Conservation (phyloP, 2,329 filamentous ascomycete species). For the Phyllosticta citribraziliensis region DNA sequence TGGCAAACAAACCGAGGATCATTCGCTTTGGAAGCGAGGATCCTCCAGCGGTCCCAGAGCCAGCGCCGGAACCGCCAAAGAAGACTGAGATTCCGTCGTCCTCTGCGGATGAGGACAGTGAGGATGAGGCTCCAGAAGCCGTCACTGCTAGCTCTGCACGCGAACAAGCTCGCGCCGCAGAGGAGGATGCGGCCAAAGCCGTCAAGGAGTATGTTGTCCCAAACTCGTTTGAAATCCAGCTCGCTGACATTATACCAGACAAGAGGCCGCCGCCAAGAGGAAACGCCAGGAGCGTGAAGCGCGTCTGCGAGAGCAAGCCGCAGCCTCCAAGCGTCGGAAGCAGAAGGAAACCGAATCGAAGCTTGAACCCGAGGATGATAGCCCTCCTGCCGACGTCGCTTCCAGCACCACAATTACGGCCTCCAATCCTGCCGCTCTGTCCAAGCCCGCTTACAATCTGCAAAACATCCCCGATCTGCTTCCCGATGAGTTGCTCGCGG, state of each 20-base stretch:
- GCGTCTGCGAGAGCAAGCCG: slow-evolving; percentile 17
- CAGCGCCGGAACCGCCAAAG: background rate
- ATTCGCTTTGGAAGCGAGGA: slow-evolving; percentile 29
- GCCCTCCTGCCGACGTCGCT: slow-evolving; percentile 5
- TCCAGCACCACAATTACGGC: slow-evolving; percentile 7
- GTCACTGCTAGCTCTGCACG: slow-evolving; percentile 24
- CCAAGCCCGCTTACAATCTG: slow-evolving; percentile 18
- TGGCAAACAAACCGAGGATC: slow-evolving; percentile 11
- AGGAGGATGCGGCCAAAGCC: slow-evolving; percentile 23
- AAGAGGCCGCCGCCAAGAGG: slow-evolving; percentile 19
- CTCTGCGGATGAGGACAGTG: slow-evolving; percentile 14
- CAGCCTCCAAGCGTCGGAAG: slow-evolving; percentile 13
- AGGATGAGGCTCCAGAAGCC: slow-evolving; percentile 30
- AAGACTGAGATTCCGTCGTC: background rate
- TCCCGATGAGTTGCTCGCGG: slow-evolving; percentile 41
- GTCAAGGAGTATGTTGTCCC: slow-evolving; percentile 14
- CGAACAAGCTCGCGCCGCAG: slow-evolving; percentile 19
- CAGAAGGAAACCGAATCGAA: slow-evolving; percentile 22
- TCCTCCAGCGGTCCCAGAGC: slow-evolving; percentile 12
- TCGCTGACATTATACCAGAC: slow-evolving; percentile 5
- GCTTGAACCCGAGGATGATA: slow-evolving; percentile 11
- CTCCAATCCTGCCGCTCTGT: slow-evolving; percentile 1
- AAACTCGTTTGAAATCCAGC: background rate
- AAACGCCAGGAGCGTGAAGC: slow-evolving; percentile 22
- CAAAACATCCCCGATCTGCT: slow-evolving; percentile 39